Evolutionary conservation across 179 eudicot genomes (phyloP), one percentile per base, ranked within the genome.

Genomic region (Spinacia oleracea): DNA sequence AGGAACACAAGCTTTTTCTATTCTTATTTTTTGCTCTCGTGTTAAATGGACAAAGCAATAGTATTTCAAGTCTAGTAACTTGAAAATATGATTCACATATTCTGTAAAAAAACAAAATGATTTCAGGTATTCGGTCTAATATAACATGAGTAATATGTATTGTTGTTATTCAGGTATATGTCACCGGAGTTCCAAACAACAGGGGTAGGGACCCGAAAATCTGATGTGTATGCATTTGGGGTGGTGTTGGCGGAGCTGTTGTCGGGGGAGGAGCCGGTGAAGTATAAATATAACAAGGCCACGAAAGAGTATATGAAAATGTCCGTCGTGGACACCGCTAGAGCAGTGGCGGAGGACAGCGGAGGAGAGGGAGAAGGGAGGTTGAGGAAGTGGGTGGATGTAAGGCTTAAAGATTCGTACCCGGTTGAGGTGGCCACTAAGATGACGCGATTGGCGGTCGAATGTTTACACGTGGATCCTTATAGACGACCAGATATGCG

Each of bases 141-240:
- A 1, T 45, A 4, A 1, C 6, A 3, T 38, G 4, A 38, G 5
- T 38, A 38, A 38, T 3, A 38, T 38, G 6, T 38, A 25, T 1
- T 59, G 12, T 20, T 65, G 16, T 18, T 21, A 5, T 27, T 68
- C 23, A 81, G 83, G 65, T 92, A 92, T 69, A 92, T 92, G 96
- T 81, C 97, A 45, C 94, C 96, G n/a, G 97, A 93, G 79, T 88
- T 91, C 23, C 85, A 85, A 59, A n/a, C 35, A 5, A 85, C 80
- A 6, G 97, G 96, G 16, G 38, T 87, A 0, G 90, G 89, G 5
- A 91, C 93, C 0, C 86, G 85, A 80, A 86, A 87, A 34, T 84
- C 91, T 0, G 97, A 93, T 59, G 90, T 93, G 1, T 93, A 87
- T 70, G 92, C 97, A 1, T 91, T 93, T 27, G 97, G 97, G 27